phyloP scores from a whole-genome alignment of 2,329 filamentous ascomycete genomes.

The Botrytis byssoidea region DNA sequence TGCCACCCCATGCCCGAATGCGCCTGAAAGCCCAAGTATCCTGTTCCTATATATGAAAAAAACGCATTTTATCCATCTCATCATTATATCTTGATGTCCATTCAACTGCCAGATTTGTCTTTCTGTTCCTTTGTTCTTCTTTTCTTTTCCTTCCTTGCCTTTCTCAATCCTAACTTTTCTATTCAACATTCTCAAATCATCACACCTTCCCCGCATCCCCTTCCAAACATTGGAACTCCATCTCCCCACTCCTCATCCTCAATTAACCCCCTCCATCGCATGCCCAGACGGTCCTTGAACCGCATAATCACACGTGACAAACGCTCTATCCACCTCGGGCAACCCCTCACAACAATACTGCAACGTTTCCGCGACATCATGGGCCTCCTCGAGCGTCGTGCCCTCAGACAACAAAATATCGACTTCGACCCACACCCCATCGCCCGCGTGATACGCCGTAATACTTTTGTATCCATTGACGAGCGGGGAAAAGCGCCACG shows the following conservation, averaged over 20 bases:
- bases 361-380: conserved; percentile 59
- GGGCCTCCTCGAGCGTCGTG: conserved; percentile 48
- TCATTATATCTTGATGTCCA: background rate
- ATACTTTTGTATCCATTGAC: conserved; percentile 51
- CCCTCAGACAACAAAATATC: conserved; percentile 55
- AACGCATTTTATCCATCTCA: background rate
- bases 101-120: background rate
- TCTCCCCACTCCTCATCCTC: background rate
- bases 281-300: conserved; percentile 32
- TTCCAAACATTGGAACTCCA: too few species aligned
- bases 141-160: background rate
- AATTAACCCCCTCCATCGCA: conserved; percentile 25
- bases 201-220: too few species aligned
- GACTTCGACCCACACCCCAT: conserved; percentile 59
- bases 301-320: conserved; percentile 41
- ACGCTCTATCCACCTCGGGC: conserved; percentile 40
- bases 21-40: background rate
- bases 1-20: background rate
- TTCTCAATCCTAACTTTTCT: too few species aligned
- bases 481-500: conserved; percentile 51
- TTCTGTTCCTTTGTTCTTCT: background rate
- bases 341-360: conserved; percentile 57
- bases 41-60: background rate
- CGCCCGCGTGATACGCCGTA: conserved; percentile 57
- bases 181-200: too few species aligned